Evolutionary conservation across 148 eudicot species (phyloP).

Genomic region (Simmondsia chinensis): DNA sequence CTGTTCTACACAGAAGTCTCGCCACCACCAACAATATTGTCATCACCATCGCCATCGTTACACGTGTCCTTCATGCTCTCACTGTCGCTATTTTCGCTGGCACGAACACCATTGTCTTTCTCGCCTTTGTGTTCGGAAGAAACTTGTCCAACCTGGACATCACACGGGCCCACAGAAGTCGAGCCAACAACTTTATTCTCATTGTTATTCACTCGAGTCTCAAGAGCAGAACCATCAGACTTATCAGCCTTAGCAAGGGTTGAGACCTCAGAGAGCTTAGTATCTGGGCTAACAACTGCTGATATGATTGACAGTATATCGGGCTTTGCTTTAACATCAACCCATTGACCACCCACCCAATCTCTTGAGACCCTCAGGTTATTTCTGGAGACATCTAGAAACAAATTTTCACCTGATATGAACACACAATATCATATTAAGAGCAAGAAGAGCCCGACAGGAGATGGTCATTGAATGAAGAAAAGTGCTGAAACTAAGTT

Average conservation of each 20-base stretch:
- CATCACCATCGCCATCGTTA: constrained; percentile 2
- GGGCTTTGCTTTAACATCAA: constrained; percentile 43
- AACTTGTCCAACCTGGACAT: constrained; percentile 11
- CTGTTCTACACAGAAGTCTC: too few species aligned
- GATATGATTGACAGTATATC: constrained; percentile 37
- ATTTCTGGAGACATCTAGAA: constrained; percentile 32
- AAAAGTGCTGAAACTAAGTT: too few species aligned
- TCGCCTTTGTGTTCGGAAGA: constrained; percentile 10
- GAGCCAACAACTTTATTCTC: constrained; percentile 23
- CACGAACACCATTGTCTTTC: constrained; percentile 6
- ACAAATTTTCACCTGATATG: constrained; percentile 60
- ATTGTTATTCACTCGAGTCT: constrained; percentile 14
- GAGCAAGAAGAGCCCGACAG: background rate
- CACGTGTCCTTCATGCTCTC: background rate
- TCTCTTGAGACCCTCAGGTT: constrained; percentile 72
- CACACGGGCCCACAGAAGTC: constrained; percentile 13
- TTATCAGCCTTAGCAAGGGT: constrained; percentile 25
- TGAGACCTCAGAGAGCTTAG: constrained; percentile 23
- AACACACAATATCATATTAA: background rate
- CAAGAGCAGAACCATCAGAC: constrained; percentile 18
- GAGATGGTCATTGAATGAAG: too few species aligned
- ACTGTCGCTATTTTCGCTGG: constrained; percentile 9
- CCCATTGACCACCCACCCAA: constrained; percentile 71
- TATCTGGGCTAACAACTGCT: constrained; percentile 16
- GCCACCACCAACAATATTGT: background rate